A percentile compares a stretch with the other conserved stretches of the same genome.
Evolutionary conservation across 495 filamentous ascomycete genomes (phyloP).

Genomic region (Cudoniella acicularis): DNA sequence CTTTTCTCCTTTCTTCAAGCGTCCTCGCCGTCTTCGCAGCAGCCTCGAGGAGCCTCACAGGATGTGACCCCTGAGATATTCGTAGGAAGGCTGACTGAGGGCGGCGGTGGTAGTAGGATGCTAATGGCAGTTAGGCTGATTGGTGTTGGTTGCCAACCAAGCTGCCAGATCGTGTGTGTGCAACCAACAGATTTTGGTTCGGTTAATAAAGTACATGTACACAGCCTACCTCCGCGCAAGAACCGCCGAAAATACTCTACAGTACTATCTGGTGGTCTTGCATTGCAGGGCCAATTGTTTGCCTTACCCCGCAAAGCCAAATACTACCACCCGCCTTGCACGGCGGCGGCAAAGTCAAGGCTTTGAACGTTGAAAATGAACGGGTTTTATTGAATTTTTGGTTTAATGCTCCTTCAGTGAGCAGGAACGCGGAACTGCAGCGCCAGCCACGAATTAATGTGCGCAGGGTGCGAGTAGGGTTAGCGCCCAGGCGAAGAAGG

Average conservation of each 20-base stretch:
- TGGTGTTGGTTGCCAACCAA: not conserved
- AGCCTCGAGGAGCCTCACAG: too few relatives aligned
- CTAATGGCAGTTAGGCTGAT: too few relatives aligned
- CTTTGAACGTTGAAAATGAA: too few relatives aligned
- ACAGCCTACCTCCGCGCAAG: not conserved
- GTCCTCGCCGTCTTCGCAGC: too few relatives aligned
- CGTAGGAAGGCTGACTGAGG: not conserved
- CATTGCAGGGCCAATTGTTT: too few relatives aligned
- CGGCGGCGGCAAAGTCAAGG: not conserved
- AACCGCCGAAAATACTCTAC: not conserved
- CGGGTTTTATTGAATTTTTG: not conserved
- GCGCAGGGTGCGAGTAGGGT: too few relatives aligned
- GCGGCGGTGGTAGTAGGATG: too few relatives aligned
- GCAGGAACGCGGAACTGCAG: not conserved
- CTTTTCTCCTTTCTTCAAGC: too few relatives aligned
- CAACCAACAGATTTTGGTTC: not conserved
- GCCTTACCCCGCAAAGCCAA: not conserved
- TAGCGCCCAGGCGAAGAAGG: too few relatives aligned
- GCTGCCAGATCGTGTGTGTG: not conserved
- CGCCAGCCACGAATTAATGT: too few relatives aligned
- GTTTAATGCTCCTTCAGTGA: not conserved
- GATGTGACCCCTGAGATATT: not conserved
- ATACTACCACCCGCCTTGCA: not conserved
- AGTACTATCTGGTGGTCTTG: too few relatives aligned
- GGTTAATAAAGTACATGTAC: not conserved